Evolutionary conservation across 2,329 filamentous ascomycete genomes (phyloP).

Genomic region (Metarhizium brunneum): DNA sequence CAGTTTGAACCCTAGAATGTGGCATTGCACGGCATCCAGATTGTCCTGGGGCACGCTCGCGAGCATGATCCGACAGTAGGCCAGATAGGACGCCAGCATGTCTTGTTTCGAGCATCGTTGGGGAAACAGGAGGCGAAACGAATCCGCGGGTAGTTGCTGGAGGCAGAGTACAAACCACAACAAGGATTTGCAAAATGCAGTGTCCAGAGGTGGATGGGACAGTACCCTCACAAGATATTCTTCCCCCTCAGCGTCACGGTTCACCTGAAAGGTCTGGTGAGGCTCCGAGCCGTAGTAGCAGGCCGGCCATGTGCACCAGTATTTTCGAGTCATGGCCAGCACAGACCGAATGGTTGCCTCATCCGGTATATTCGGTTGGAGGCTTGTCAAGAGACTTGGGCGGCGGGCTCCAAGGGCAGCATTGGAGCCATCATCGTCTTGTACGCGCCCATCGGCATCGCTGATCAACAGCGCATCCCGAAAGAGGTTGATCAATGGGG

Average conservation of each 20-base stretch:
- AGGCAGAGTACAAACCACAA: conserved; percentile 33
- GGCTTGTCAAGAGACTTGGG: conserved; percentile 5
- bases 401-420: too few relatives aligned
- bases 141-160: conserved; percentile 25
- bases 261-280: conserved; percentile 4
- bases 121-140: conserved; percentile 17
- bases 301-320: conserved; percentile 16
- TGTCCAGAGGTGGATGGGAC: conserved; percentile 21
- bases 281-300: conserved; percentile 7
- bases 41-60: conserved; percentile 39
- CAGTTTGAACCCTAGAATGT: conserved; percentile 40
- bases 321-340: conserved; percentile 8
- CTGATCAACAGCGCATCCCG: too few relatives aligned
- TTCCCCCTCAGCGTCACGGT: conserved; percentile 7
- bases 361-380: background rate
- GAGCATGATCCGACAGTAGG: conserved; percentile 34
- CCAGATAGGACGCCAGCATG: conserved; percentile 33
- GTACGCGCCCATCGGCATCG: too few relatives aligned
- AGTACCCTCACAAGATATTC: conserved; percentile 27
- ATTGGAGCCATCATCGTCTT: too few relatives aligned
- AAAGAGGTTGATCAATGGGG: too few relatives aligned
- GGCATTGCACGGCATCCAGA: conserved; percentile 42
- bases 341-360: too few relatives aligned
- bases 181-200: conserved; percentile 26
- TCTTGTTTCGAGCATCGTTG: conserved; percentile 15